Percentiles rank a stretch among this genome's conserved stretches.
phyloP scores from a whole-genome alignment of 768 basidiomycete genomes.

The Lyophyllum atratum region DNA sequence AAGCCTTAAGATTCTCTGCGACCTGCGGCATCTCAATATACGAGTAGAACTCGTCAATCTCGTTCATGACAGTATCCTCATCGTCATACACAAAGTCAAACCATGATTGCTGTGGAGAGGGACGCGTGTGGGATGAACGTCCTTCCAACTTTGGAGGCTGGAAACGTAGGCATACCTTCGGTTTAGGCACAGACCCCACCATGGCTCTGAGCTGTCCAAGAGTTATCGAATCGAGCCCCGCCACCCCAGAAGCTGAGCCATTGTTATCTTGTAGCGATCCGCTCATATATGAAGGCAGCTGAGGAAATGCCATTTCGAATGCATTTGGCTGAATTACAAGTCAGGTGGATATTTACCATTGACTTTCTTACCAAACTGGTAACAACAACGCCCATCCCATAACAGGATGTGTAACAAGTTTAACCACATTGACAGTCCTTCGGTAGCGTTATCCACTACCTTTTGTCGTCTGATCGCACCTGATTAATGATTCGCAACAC shows the following conservation, averaged over 20 bases:
- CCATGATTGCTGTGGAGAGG: constrained; percentile 64
- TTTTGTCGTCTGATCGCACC: too few relatives aligned
- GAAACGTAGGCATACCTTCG: constrained; percentile 54
- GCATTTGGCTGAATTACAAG: not conserved
- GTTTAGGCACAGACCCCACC: constrained; percentile 69
- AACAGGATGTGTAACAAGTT: not conserved
- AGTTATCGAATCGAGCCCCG: constrained; percentile 70
- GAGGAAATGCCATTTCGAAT: constrained; percentile 27
- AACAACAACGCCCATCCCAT: not conserved
- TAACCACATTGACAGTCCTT: too few relatives aligned
- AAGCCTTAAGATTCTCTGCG: constrained; percentile 83
- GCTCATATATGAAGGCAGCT: constrained; percentile 27
- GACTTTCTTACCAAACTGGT: not conserved
- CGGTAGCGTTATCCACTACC: too few relatives aligned
- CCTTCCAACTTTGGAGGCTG: constrained; percentile 7
- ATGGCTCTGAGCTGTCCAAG: constrained; percentile 80
- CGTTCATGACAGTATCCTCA: constrained; percentile 93
- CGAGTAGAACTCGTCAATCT: constrained; percentile 97
- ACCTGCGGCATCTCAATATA: constrained; percentile 95
- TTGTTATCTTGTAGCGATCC: constrained; percentile 28
- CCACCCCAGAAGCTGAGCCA: constrained; percentile 29
- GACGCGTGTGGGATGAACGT: constrained; percentile 12
- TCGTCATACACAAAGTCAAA: constrained; percentile 96
- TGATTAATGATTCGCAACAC: too few relatives aligned
- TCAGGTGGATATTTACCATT: not conserved